A percentile compares a stretch with the other conserved stretches of the same genome.
Evolutionary conservation across 2,329 filamentous ascomycete species (phyloP).

Genomic region (Tolypocladium ovalisporum): DNA sequence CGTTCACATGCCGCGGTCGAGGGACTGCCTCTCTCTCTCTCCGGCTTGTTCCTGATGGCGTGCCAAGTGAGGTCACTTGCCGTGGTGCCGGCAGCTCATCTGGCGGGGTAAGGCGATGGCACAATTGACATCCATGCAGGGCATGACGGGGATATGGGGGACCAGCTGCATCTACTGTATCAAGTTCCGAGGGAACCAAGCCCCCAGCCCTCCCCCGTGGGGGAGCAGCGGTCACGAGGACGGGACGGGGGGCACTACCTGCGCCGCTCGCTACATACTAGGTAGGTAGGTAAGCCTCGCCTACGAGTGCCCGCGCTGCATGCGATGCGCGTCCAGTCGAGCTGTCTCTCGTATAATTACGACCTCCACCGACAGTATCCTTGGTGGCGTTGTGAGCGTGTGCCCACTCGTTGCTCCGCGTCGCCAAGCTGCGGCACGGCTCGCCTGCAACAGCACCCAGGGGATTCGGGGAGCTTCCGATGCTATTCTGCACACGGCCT

Average conservation of each 20-base stretch:
- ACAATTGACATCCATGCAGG: not conserved
- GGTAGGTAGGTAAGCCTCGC: too few species aligned
- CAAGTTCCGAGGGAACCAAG: too few species aligned
- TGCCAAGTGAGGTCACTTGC: not conserved
- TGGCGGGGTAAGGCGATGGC: not conserved
- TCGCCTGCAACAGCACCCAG: not conserved
- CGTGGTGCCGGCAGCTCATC: not conserved
- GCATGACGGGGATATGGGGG: too few species aligned
- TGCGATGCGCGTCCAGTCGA: not conserved
- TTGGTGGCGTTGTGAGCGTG: not conserved
- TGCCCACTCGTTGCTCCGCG: too few species aligned
- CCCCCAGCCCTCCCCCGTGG: too few species aligned
- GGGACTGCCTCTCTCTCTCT: not conserved
- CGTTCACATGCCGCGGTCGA: not conserved
- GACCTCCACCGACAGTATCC: not conserved
- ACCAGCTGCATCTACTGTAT: too few species aligned
- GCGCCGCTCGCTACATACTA: too few species aligned
- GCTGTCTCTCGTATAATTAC: not conserved
- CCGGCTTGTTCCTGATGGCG: not conserved
- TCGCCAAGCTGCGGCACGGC: not conserved
- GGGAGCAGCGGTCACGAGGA: too few species aligned
- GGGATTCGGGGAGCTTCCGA: not conserved
- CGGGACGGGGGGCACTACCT: too few species aligned
- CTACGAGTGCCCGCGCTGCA: too few species aligned
- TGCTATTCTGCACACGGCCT: not conserved